Evolutionary conservation across 2,329 filamentous ascomycete species (phyloP).

Genomic region (Paraconiothyrium brasiliense): DNA sequence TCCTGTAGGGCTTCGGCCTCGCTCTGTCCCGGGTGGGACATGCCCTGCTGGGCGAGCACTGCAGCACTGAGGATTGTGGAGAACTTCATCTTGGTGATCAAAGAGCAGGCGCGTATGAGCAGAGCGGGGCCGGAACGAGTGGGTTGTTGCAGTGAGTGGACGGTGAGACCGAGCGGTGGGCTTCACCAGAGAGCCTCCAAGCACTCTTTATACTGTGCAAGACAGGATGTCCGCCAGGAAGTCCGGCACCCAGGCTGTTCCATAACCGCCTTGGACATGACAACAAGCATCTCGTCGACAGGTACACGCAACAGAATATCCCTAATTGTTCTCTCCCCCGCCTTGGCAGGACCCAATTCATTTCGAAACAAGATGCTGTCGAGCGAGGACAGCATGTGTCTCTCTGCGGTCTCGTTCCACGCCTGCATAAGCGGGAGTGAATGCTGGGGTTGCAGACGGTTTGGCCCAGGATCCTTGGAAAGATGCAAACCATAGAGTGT

Average conservation of each 20-base stretch:
- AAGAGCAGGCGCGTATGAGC: not conserved
- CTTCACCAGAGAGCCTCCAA: not conserved
- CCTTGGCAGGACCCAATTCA: constrained; percentile 10
- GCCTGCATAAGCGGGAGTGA: not conserved
- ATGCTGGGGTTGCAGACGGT: not conserved
- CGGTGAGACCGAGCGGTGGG: not conserved
- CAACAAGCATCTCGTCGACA: not conserved
- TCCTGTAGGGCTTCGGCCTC: constrained; percentile 45
- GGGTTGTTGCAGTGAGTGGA: not conserved
- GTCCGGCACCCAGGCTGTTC: not conserved
- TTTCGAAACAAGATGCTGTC: constrained; percentile 4
- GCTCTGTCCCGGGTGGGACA: constrained; percentile 52
- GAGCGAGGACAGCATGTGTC: not conserved
- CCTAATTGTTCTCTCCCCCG: not conserved
- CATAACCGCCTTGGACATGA: not conserved
- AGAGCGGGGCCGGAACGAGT: not conserved
- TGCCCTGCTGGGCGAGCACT: constrained; percentile 37
- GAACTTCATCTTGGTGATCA: constrained; percentile 7
- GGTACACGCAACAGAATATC: constrained; percentile 6
- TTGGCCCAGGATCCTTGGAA: not conserved
- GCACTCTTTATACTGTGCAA: not conserved
- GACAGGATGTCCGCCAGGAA: not conserved
- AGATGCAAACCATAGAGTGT: not conserved
- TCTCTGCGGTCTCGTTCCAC: not conserved
- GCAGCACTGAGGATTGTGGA: constrained; percentile 20